Conservation (phyloP, 1,139 yeast species). For the Kodamaea fungicola region DNA sequence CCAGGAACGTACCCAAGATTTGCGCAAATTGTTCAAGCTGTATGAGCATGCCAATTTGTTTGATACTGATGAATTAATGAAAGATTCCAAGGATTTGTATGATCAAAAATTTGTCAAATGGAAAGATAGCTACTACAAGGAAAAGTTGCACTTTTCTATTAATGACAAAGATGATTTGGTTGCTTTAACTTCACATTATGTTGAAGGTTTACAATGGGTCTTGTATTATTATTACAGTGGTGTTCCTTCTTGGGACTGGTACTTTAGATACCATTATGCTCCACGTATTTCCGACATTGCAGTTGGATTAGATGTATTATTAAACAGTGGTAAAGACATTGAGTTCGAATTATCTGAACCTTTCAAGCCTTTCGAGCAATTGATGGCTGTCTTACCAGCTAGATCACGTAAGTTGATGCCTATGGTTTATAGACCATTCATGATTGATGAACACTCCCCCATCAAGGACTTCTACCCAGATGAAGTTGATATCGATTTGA, state of each 20-base stretch:
- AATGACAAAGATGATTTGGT: conserved; percentile 53
- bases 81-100: conserved; percentile 61
- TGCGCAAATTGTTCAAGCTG: conserved; percentile 49
- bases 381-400: conserved; percentile 97
- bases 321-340: conserved; percentile 38
- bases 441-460: conserved; percentile 89
- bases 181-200: conserved; percentile 72
- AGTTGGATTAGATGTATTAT: conserved; percentile 58
- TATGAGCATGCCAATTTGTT: conserved; percentile 72
- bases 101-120: conserved; percentile 71
- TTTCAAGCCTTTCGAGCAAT: conserved; percentile 89
- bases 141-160: conserved; percentile 68
- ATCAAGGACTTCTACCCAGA: conserved; percentile 88
- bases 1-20: conserved; percentile 43
- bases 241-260: conserved; percentile 95
- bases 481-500: conserved; percentile 84
- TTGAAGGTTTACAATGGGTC: conserved; percentile 97
- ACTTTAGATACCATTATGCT: conserved; percentile 80
- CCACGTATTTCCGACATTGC: conserved; percentile 88
- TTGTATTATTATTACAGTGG: conserved; percentile 86
- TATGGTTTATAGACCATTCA: conserved; percentile 66
- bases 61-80: conserved; percentile 59
- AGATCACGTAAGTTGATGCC: conserved; percentile 85
- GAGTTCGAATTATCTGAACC: conserved; percentile 72
- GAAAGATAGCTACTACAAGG: conserved; percentile 79